Evolutionary conservation across 495 filamentous ascomycete genomes (phyloP).

Genomic region (Thozetella sp.): DNA sequence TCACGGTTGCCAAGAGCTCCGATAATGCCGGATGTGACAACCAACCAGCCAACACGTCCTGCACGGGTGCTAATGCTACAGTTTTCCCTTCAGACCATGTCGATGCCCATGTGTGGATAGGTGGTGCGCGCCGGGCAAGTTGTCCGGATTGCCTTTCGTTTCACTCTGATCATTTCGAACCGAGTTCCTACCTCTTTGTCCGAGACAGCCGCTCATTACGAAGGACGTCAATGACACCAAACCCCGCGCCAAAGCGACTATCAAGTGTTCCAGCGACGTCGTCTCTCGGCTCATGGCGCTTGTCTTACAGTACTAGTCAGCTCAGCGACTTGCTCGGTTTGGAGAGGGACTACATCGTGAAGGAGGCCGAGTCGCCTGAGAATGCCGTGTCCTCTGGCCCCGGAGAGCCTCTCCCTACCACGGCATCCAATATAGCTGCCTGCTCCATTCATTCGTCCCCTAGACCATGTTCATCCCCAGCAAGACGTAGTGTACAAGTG

Average conservation of each 20-base stretch:
- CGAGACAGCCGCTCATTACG: conserved; percentile 26
- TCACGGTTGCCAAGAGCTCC: conserved; percentile 23
- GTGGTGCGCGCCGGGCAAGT: conserved; percentile 21
- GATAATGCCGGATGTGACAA: conserved; percentile 1
- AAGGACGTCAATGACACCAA: too few relatives aligned
- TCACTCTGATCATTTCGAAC: conserved; percentile 5
- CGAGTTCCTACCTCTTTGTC: conserved; percentile 19
- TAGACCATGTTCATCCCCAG: conserved; percentile 14
- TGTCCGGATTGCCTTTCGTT: conserved; percentile 14
- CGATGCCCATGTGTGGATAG: conserved; percentile 13
- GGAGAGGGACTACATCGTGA: conserved; percentile 9
- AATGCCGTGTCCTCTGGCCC: conserved; percentile 5
- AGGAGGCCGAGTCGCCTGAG: conserved; percentile 5
- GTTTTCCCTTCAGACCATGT: not conserved
- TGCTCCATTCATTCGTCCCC: conserved; percentile 12
- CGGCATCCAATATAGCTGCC: not conserved
- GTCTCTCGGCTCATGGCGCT: conserved; percentile 38
- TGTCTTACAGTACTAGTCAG: conserved; percentile 35
- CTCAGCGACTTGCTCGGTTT: conserved; percentile 21
- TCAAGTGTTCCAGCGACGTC: conserved; percentile 26
- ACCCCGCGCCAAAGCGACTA: too few relatives aligned
- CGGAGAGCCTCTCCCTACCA: not conserved
- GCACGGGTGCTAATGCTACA: not conserved
- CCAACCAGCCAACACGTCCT: conserved; percentile 2
- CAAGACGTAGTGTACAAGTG: conserved; percentile 10